Evolutionary conservation across 2,329 filamentous ascomycete genomes (phyloP).

Genomic region (Decorospora gaudefroyi): DNA sequence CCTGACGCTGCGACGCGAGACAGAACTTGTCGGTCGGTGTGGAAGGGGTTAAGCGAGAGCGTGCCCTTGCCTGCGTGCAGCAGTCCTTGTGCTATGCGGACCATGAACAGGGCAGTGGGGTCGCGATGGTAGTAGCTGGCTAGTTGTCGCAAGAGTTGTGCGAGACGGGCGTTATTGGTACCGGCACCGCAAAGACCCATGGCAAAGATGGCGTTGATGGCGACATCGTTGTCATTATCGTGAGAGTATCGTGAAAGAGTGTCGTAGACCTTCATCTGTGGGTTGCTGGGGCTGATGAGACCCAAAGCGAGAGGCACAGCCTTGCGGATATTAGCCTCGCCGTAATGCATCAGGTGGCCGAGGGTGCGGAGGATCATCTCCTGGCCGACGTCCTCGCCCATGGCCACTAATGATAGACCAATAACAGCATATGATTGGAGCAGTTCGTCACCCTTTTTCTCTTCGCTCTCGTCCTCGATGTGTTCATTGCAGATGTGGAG

Average conservation of each 20-base stretch:
- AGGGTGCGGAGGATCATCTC: conserved; percentile 99
- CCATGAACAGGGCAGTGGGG: conserved; percentile 97
- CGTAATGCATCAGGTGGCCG: conserved; percentile 98
- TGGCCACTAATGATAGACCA: conserved; percentile 89
- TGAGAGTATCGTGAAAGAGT: conserved; percentile 96
- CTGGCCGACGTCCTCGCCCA: conserved; percentile 98
- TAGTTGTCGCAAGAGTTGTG: conserved; percentile 89
- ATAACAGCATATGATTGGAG: conserved; percentile 95
- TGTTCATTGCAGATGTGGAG: conserved; percentile 98
- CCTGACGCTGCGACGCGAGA: conserved; percentile 90
- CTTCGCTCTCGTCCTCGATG: conserved; percentile 86
- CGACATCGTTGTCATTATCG: conserved; percentile 98
- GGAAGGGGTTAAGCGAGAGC: conserved; percentile 95
- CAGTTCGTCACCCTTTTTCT: conserved; percentile 90
- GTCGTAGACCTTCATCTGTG: conserved; percentile 99
- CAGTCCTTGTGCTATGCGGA: conserved; percentile 95
- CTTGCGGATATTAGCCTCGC: conserved; percentile 94
- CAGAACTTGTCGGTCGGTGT: conserved; percentile 94
- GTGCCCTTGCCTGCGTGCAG: conserved; percentile 99
- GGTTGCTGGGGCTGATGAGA: conserved; percentile 94
- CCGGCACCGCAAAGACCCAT: conserved; percentile 97
- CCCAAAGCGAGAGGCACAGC: conserved; percentile 97
- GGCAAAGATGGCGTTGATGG: conserved; percentile 97
- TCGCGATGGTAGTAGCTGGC: conserved; percentile 98
- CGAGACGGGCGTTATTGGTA: conserved; percentile 96